phyloP scores from a whole-genome alignment of 2,329 filamentous ascomycete species.

The Fonsecaea pedrosoi region DNA sequence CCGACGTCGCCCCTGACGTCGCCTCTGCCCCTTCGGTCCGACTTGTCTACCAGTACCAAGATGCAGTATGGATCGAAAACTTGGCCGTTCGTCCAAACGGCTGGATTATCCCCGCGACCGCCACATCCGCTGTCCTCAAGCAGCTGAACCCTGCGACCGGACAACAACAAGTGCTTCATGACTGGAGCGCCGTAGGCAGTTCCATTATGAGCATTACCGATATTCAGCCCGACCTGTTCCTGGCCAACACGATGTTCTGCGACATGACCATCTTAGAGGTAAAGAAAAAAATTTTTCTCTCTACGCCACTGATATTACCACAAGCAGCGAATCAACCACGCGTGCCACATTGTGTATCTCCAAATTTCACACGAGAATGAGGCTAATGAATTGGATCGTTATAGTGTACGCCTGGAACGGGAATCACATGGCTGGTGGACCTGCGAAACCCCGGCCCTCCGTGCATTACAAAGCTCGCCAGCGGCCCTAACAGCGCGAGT shows the following conservation, averaged over 20 bases:
- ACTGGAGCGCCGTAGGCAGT: neutral
- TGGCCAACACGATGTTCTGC: neutral
- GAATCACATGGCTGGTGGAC: conserved; percentile 1
- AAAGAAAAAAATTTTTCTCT: neutral
- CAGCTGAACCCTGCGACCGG: neutral
- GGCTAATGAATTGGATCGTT: neutral
- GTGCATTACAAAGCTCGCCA: neutral
- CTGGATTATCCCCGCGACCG: neutral
- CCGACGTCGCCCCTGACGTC: neutral
- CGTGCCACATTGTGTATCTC: neutral
- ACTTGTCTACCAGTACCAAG: conserved; percentile 1
- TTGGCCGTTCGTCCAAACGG: neutral
- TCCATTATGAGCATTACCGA: conserved; percentile 3
- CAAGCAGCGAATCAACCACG: neutral
- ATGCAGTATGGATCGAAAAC: neutral
- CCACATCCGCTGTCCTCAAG: neutral
- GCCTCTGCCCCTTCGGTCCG: neutral
- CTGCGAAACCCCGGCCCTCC: neutral
- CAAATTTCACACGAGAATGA: neutral
- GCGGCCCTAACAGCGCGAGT: neutral
- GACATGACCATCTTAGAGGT: neutral
- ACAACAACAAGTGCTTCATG: neutral
- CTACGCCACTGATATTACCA: neutral
- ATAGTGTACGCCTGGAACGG: neutral
- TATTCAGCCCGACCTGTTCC: neutral